Evolutionary conservation across 176 grass and related monocot species (phyloP).

Genomic region (Elaeis guineensis): DNA sequence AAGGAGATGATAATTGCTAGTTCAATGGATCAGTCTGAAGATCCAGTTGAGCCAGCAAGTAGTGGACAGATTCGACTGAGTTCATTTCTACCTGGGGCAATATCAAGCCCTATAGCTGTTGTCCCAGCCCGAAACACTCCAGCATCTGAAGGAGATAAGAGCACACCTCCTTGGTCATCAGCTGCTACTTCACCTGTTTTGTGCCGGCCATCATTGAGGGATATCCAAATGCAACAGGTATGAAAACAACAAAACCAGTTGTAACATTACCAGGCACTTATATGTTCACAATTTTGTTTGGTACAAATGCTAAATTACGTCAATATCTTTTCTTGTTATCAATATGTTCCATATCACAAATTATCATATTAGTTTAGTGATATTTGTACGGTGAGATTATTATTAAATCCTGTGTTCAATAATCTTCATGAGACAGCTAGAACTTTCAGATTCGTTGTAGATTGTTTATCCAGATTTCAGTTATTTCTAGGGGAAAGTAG

Average conservation of each 20-base stretch:
- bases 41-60: slow-evolving; percentile 30
- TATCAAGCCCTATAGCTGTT: slow-evolving; percentile 55
- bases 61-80: slow-evolving; percentile 35
- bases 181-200: slow-evolving; percentile 54
- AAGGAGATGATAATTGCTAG: slow-evolving; percentile 23
- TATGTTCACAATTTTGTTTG: too few species aligned
- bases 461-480: too few species aligned
- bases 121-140: slow-evolving; percentile 18
- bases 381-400: too few species aligned
- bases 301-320: too few species aligned
- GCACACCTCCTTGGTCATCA: slow-evolving; percentile 76
- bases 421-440: too few species aligned
- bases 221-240: slow-evolving; percentile 99
- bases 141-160: slow-evolving; percentile 62
- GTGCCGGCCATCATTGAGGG: slow-evolving; percentile 71
- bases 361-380: too few species aligned
- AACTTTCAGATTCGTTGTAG: too few species aligned
- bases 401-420: too few species aligned
- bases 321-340: too few species aligned
- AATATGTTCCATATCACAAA: too few species aligned
- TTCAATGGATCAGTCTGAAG: slow-evolving; percentile 34
- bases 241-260: neutral
- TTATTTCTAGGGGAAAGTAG: too few species aligned
- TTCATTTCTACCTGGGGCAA: slow-evolving; percentile 54
- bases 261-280: neutral